phyloP scores from a whole-genome alignment of 2,329 filamentous ascomycete species.

The Ophiostoma quercus region DNA sequence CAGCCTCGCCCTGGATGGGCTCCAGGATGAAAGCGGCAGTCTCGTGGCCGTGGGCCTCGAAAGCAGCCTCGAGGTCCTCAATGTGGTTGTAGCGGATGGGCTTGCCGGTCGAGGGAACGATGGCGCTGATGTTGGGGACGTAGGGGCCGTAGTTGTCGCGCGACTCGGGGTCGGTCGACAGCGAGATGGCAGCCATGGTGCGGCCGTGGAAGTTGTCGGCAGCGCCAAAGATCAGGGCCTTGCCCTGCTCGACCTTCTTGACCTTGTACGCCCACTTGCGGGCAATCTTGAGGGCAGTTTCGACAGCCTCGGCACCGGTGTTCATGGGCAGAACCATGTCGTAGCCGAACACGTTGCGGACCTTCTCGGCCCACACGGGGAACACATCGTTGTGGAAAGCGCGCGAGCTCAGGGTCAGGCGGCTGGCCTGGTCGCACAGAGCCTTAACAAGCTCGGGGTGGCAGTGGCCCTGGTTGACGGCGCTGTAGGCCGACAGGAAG shows the following conservation, averaged over 20 bases:
- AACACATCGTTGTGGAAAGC: constrained; percentile 99
- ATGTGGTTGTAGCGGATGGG: constrained; percentile 83
- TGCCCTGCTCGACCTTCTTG: constrained; percentile 78
- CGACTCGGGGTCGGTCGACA: constrained; percentile 93
- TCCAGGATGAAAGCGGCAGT: constrained; percentile 92
- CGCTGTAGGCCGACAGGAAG: constrained; percentile 96
- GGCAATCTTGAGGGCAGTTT: constrained; percentile 93
- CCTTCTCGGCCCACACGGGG: constrained; percentile 88
- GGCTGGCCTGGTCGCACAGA: constrained; percentile 79
- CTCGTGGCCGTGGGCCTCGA: constrained; percentile 75
- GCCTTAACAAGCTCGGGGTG: constrained; percentile 93
- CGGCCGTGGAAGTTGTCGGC: constrained; percentile 94
- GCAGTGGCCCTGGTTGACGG: constrained; percentile 97
- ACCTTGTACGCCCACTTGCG: constrained; percentile 97
- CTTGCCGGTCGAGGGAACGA: constrained; percentile 68
- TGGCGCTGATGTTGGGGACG: constrained; percentile 78
- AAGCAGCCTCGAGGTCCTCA: constrained; percentile 68
- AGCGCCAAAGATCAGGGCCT: constrained; percentile 79
- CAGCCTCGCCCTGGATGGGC: constrained; percentile 94
- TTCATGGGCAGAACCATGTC: constrained; percentile 99
- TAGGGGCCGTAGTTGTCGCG: constrained; percentile 96
- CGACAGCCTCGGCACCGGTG: constrained; percentile 91
- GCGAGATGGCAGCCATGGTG: constrained; percentile 93
- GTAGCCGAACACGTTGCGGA: constrained; percentile 82
- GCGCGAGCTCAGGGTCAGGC: constrained; percentile 84